Evolutionary conservation across 2,329 filamentous ascomycete species (phyloP).

Genomic region (Fusarium sp.): DNA sequence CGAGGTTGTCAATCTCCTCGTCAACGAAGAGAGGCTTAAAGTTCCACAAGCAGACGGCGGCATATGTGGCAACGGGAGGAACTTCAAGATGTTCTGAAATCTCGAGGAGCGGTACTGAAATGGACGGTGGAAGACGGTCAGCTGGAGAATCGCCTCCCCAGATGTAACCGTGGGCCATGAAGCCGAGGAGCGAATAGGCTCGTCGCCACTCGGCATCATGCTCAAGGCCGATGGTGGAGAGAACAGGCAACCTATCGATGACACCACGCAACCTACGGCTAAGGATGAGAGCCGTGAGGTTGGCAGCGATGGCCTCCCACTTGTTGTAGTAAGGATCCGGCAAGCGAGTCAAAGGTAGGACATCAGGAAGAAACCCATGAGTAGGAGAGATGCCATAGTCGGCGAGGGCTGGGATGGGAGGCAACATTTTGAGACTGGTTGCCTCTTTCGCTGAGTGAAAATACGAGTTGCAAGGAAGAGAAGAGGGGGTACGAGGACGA

Average conservation of each 20-base stretch:
- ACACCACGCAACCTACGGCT: constrained; percentile 85
- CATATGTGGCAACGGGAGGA: constrained; percentile 93
- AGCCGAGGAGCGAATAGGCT: constrained; percentile 89
- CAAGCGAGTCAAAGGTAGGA: constrained; percentile 82
- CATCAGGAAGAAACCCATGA: constrained; percentile 89
- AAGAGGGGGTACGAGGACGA: constrained; percentile 7
- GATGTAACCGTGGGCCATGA: constrained; percentile 95
- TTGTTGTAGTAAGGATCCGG: constrained; percentile 93
- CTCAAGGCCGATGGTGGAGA: constrained; percentile 85
- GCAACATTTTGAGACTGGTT: constrained; percentile 57
- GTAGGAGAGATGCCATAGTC: constrained; percentile 84
- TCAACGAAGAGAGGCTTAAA: constrained; percentile 91
- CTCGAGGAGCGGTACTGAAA: constrained; percentile 85
- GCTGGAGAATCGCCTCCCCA: constrained; percentile 90
- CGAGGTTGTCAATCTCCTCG: constrained; percentile 83
- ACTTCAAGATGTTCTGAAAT: constrained; percentile 85
- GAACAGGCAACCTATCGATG: constrained; percentile 83
- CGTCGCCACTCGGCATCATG: constrained; percentile 92
- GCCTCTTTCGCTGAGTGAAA: not conserved
- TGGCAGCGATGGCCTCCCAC: constrained; percentile 89
- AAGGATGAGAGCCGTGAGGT: constrained; percentile 87
- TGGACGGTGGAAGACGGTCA: constrained; percentile 81
- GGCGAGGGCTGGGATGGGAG: constrained; percentile 71
- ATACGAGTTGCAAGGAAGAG: not conserved
- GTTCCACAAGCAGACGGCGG: constrained; percentile 94